phyloP scores from a whole-genome alignment of 2,329 filamentous ascomycete species.

The Calonectria multiphialidica region DNA sequence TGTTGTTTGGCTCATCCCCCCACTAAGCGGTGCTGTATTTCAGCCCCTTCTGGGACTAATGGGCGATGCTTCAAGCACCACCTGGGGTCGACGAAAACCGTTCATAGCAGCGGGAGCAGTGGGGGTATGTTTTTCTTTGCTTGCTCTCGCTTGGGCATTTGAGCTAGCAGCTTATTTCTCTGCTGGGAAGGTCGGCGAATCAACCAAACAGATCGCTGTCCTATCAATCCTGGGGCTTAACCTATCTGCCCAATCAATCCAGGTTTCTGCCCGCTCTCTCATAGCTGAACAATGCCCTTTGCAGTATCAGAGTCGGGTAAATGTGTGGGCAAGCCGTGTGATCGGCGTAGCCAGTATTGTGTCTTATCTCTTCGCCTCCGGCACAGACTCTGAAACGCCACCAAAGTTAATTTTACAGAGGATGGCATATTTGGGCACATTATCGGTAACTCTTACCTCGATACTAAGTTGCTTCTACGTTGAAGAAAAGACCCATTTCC shows the following conservation, averaged over 20 bases:
- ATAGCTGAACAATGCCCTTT: not conserved
- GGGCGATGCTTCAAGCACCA: not conserved
- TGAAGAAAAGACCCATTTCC: not conserved
- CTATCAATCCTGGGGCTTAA: not conserved
- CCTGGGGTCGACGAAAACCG: not conserved
- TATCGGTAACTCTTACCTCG: not conserved
- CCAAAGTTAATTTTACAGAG: not conserved
- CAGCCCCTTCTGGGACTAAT: not conserved
- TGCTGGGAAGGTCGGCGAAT: not conserved
- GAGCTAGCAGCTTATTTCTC: not conserved
- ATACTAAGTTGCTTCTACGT: not conserved
- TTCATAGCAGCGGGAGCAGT: not conserved
- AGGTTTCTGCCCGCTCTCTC: not conserved
- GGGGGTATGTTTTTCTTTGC: not conserved
- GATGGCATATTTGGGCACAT: not conserved
- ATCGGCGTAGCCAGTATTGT: not conserved
- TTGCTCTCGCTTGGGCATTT: not conserved
- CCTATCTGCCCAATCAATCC: not conserved
- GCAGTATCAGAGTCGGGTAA: not conserved
- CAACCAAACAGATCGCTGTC: not conserved
- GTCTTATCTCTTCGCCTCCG: not conserved
- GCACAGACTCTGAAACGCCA: not conserved
- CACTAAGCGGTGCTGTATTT: not conserved
- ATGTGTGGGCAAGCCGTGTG: not conserved
- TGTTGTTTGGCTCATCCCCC: not conserved